Base-by-base conservation (phyloP, 768 basidiomycete genomes). In the Collybia sp. region DNA sequence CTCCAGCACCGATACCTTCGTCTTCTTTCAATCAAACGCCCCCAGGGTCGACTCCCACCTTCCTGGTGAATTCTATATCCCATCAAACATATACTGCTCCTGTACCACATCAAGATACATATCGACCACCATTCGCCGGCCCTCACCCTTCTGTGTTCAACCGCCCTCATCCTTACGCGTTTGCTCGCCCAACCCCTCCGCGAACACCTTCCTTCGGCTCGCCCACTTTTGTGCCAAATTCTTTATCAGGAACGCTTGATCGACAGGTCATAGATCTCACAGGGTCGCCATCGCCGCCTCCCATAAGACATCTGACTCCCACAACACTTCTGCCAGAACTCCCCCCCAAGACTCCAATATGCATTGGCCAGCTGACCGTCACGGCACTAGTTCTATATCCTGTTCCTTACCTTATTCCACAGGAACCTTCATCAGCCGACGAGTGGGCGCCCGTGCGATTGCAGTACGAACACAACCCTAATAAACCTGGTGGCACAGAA, bases 351-450 rank as follows among this genome's bases (percentile, higher is more conserved):
- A 88, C 87, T 0, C 86, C 89, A 12, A 82, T 94, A 43, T 94
- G 93, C 62, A 92, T 94, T 40, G 92, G 92, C 1, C 85, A 88
- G 48, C 72, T 94, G 31, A 72, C 74, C n/a, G 83, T 84, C 15
- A 89, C 86, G 13, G 91, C 89, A 12, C 77, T 94, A 19, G 81
- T 94, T 30, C 72, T 93, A n/a, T 89, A 91, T 62, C 90, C 87
- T 6, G 77, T 87, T 13, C 58, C 75, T 20, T 93, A 90, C 61
- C 66, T 93, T 31, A 59, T 66, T 38, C 67, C 68, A 17, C 75
- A 70, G 43, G 72, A 75, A 50, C 62, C 67, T 40, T 40, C 49
- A 40, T 58, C 52, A 18, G 54, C 59, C 37, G 82, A 83, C 19
- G 83, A 88, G 45, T 89, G 82, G 80, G 83, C 76, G 2, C 69